Conservation (phyloP, 2,329 filamentous ascomycete genomes). For the Leptographium lundbergii region DNA sequence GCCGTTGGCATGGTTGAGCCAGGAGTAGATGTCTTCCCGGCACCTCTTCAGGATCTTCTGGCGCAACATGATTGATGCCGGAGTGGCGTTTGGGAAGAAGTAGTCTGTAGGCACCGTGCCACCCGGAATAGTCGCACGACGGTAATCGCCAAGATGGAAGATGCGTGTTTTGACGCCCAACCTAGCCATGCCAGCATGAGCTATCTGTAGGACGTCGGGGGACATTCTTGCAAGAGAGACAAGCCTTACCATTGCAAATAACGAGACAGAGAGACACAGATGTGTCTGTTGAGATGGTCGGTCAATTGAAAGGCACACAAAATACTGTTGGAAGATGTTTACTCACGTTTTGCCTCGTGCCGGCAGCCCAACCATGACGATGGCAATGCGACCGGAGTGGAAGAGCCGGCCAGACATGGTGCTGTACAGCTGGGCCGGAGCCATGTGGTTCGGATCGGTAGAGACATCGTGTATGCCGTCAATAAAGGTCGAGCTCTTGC, state of each 20-base stretch:
- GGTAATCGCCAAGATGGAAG: conserved; percentile 94
- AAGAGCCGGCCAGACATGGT: conserved; percentile 96
- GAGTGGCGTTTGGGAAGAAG: conserved; percentile 91
- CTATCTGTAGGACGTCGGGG: background rate
- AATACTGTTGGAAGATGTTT: background rate
- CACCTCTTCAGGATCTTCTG: conserved; percentile 98
- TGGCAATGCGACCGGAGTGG: conserved; percentile 92
- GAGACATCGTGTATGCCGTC: conserved; percentile 93
- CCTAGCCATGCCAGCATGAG: conserved; percentile 29
- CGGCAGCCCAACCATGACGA: conserved; percentile 90
- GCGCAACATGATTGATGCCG: conserved; percentile 79
- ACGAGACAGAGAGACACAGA: conserved; percentile 86
- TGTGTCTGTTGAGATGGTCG: conserved; percentile 49
- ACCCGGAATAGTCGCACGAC: conserved; percentile 76
- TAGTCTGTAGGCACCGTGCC: conserved; percentile 90
- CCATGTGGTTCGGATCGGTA: conserved; percentile 61
- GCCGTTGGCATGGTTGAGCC: conserved; percentile 92
- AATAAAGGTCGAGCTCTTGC: conserved; percentile 90
- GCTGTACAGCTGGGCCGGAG: conserved; percentile 92
- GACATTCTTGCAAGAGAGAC: background rate
- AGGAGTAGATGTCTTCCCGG: conserved; percentile 90
- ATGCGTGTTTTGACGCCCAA: conserved; percentile 96
- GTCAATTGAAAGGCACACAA: background rate
- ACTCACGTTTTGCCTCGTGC: conserved; percentile 87
- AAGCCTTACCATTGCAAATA: conserved; percentile 70